Evolutionary conservation across 176 grass and related monocot species (phyloP), one percentile per base, ranked within the genome.

Genomic region (Triticum urartu): DNA sequence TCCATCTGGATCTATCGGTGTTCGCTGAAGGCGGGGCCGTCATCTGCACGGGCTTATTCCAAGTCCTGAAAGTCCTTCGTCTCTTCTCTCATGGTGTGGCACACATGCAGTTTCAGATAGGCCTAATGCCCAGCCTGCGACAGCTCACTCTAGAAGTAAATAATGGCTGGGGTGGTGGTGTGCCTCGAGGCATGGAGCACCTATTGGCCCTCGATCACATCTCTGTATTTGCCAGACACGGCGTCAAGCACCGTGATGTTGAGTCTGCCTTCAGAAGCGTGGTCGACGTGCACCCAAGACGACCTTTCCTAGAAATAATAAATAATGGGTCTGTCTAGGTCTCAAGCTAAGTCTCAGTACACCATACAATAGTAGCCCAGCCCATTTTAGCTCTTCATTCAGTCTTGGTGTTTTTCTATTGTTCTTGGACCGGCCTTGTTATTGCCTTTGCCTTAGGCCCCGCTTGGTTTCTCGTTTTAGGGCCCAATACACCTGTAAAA

Each of bases 81-180:
- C 15, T 69, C 15, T 4, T 3, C 33, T 69, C 64, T 18, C 0
- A 17, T 50, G 48, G 4, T 40, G 39, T 11, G 9, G 20, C 35
- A 40, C n/a, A 20, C 68, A 72, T 71, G 21, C 2, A 22, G 68
- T 72, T 72, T 2, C 4, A 72, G 21, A 1, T 1, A 72, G 68
- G 68, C 0, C 4, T 10, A 1, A 24, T 24, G 68, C 5, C 20
- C 0, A 72, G 6, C 0, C 36, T 72, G 3, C 68, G 4, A 42
- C 1, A 0, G 67, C 67, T 70, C 34, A 0, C 0, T 39, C 3
- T 70, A 21, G 3, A 1, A 21, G 0, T 70, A 4, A 1, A 1
- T 39, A 7, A 70, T 14, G 0, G 8, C 4, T 71, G 68, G 68
- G 68, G 35, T n/a, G 68, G 68, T n/a, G 9, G 4, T 71, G 0